Evolutionary conservation across 371 early-diverging fungal species (phyloP).

Genomic region (Mortierella sp.): DNA sequence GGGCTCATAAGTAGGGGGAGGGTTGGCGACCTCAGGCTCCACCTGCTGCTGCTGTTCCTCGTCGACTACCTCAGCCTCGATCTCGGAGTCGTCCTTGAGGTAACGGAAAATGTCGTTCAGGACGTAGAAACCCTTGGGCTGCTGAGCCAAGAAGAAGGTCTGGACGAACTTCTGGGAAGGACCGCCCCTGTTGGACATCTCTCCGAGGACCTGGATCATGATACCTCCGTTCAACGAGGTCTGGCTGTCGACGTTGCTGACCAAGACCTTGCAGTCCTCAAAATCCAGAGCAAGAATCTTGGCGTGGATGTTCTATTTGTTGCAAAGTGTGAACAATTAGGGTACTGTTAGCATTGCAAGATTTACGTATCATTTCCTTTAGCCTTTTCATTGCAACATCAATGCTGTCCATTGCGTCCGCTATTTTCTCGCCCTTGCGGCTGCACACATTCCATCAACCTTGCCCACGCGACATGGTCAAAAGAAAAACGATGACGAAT

Average conservation of each 20-base stretch:
- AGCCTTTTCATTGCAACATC: no score
- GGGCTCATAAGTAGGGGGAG: conserved; percentile 18
- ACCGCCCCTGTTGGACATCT: conserved; percentile 87
- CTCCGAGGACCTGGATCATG: conserved; percentile 93
- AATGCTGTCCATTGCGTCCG: neutral
- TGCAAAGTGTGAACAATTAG: neutral
- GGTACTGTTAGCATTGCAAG: no score
- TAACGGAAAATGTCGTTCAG: conserved; percentile 96
- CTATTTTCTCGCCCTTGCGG: neutral
- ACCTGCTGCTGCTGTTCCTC: conserved; percentile 29
- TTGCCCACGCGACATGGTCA: conserved; percentile 12
- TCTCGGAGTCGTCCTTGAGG: conserved; percentile 81
- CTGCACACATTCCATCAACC: neutral
- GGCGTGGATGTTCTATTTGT: conserved; percentile 79
- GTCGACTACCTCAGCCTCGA: conserved; percentile 55
- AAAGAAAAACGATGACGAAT: neutral
- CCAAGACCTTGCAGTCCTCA: conserved; percentile 86
- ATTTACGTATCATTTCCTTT: no score
- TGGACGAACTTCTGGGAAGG: conserved; percentile 91
- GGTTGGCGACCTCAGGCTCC: conserved; percentile 22
- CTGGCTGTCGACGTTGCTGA: conserved; percentile 93
- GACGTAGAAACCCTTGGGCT: conserved; percentile 93
- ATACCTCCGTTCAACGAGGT: conserved; percentile 84
- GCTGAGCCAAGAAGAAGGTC: conserved; percentile 94
- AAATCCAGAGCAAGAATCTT: conserved; percentile 82